Base-by-base conservation (phyloP, 306 rosid genomes). In the Notholithocarpus densiflorus region DNA sequence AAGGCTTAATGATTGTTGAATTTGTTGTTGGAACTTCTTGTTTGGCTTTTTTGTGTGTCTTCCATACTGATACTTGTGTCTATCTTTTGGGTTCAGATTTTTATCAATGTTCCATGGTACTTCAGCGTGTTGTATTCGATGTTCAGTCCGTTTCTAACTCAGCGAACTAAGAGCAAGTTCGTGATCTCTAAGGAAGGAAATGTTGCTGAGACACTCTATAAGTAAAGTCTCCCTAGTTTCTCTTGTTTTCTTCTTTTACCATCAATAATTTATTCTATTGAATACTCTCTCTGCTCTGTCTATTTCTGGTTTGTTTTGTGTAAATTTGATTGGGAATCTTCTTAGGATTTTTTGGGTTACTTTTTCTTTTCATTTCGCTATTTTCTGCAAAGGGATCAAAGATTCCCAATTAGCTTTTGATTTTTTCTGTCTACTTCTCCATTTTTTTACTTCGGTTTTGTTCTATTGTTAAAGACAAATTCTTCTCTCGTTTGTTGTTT, bases 51-150 rank as follows among this genome's bases (percentile, higher is more conserved):
- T 2, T 72, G 1, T 75, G 1, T n/a, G 27, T 23, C 56, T 37
- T 62, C 34, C 1, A 2, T 10, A 48, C 59, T 4, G 24, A 74
- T 23, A 10, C 31, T 15, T 34, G 52, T 62, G 31, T 52, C 9
- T 74, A 4, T 77, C 61, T 65, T 65, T 15, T 19, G 80, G 27
- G 57, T 54, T 57, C 84, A 95, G 99, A 86, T 95, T 87, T 95
- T 95, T 89, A 86, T 95, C 90, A 95, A 95, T 79, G 99, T 95
- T 37, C 98, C 98, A 0, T 95, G 99, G 99, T 95, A 95, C 90
- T 95, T 95, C 84, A 95, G 96, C 79, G 66, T 93, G 84, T 71
- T 93, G 88, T 93, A 95, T 74, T 95, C 99, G 3, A 84, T 95
- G 90, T 91, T 95, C 76, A 93, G 97, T 81, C 98, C 99, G 1